phyloP scores from a whole-genome alignment of 495 filamentous ascomycete genomes.

The Viridothelium virens region DNA sequence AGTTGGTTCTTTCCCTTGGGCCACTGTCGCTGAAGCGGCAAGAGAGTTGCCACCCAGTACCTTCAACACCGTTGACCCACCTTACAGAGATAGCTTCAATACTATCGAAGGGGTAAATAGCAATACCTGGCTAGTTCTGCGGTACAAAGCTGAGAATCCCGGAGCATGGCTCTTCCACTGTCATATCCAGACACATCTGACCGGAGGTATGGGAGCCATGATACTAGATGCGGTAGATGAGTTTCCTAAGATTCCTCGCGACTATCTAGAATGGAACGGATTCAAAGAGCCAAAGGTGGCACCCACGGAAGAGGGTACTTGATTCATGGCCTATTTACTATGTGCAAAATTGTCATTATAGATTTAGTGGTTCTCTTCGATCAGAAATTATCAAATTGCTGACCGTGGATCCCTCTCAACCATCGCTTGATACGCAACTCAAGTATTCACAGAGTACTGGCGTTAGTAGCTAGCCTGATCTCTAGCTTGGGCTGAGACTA shows the following conservation, averaged over 20 bases:
- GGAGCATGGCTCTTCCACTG: slow-evolving; percentile 17
- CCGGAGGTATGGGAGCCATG: slow-evolving; percentile 15
- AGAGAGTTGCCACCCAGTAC: slow-evolving; percentile 1
- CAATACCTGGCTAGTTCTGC: slow-evolving; percentile 13
- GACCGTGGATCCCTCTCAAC: too few relatives aligned
- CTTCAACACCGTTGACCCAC: slow-evolving; percentile 15
- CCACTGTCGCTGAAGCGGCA: slow-evolving; percentile 12
- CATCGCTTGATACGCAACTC: too few relatives aligned
- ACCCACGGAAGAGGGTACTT: neutral
- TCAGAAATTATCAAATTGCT: too few relatives aligned
- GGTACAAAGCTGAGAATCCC: slow-evolving; percentile 14
- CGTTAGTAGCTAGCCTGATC: too few relatives aligned
- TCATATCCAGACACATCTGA: slow-evolving; percentile 15
- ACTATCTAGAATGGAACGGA: slow-evolving; percentile 16
- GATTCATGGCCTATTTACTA: neutral
- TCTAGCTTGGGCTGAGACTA: too few relatives aligned
- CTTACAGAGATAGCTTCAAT: slow-evolving; percentile 14
- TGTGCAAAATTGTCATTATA: too few relatives aligned
- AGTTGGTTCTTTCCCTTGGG: slow-evolving; percentile 11
- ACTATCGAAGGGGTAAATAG: slow-evolving; percentile 12
- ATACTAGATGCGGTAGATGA: slow-evolving; percentile 14
- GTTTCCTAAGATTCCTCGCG: slow-evolving; percentile 11
- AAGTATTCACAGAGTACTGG: too few relatives aligned
- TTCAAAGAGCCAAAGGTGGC: neutral
- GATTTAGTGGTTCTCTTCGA: too few relatives aligned